These are phyloP conservation scores for Emergomyces orientalis DNA, from an alignment of 2,329 filamentous ascomycete species.

Conservation along the genomic window DNA sequence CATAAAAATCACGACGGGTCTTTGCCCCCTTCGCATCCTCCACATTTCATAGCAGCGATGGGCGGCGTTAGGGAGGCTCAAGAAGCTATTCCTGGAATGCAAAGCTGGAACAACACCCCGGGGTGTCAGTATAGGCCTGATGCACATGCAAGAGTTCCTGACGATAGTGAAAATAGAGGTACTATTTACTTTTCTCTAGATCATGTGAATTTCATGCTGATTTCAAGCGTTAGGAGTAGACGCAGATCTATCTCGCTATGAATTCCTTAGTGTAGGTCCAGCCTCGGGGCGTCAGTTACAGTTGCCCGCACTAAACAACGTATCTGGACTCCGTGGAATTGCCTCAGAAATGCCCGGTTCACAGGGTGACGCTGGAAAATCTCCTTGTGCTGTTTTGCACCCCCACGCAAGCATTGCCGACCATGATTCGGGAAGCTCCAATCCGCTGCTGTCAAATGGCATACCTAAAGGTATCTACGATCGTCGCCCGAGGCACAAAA, in stretches of 20 bases:
- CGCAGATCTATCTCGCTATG: neutral
- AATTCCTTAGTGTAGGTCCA: neutral
- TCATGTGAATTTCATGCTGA: neutral
- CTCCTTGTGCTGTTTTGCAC: neutral
- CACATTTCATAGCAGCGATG: neutral
- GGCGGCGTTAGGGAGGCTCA: neutral
- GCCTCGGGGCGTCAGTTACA: neutral
- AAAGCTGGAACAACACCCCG: neutral
- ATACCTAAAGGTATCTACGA: slow-evolving; percentile 21
- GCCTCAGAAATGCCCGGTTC: neutral
- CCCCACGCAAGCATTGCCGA: neutral
- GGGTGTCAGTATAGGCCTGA: neutral
- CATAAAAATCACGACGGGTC: neutral
- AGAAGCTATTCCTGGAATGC: neutral
- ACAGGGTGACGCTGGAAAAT: neutral
- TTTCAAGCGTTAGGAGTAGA: neutral
- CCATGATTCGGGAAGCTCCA: neutral
- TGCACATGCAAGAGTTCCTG: neutral
- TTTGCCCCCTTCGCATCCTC: neutral
- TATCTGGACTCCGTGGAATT: neutral
- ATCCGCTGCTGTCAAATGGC: neutral
- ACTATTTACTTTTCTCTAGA: neutral
- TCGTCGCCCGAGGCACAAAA: slow-evolving; percentile 47
- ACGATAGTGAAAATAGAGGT: neutral
- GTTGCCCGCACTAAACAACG: neutral